Base-by-base conservation (phyloP, 805 yeast species). In the Torulaspora quercuum region DNA sequence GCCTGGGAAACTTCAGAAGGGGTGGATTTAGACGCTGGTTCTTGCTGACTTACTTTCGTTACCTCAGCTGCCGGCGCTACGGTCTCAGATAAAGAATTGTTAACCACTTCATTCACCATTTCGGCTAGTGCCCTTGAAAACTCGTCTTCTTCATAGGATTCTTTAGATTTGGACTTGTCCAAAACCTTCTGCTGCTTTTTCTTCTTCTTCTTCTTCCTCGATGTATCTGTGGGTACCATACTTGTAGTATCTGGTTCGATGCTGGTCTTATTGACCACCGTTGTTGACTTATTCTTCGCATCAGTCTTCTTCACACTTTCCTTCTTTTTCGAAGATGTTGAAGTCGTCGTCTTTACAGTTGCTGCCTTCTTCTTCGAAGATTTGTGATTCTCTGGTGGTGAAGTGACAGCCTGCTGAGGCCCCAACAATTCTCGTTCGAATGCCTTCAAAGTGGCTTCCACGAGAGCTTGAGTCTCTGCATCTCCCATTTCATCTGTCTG, bases 81-180 rank as follows among this genome's bases (percentile, higher is more conserved):
- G 3, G 33, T 14, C 19, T 44, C 50, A 10, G 42, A 25, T 19
- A 53, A 29, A 1, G 63, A 54, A 1, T 64, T 63, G 41, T 72
- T 70, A 17, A 75, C 77, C 13, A 74, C 82, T 48, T 65, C 72
- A 43, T 72, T 68, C 11, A 76, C 80, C 62, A 75, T 71, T 42
- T 72, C 75, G 3, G 75, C 78, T 23, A 77, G 50, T 0, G 80
- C 80, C 33, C 68, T 70, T 34, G 76, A 72, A 33, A 74, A 64
- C 3, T 67, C 71, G 39, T 66, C 67, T 16, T 48, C 53, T 6
- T 45, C 40, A 10, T 37, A 42, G 6, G 16, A 35, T 10, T 41
- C 46, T n/a, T 28, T 18, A 9, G 23, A 19, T n/a, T n/a, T n/a
- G n/a, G 23, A 13, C 23, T 32, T 26, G 25, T 24, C 33, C 7